These are phyloP conservation scores for Mycosphaerelloides madeirae DNA, from an alignment of 2,329 filamentous ascomycete species.

Conservation along the genomic window DNA sequence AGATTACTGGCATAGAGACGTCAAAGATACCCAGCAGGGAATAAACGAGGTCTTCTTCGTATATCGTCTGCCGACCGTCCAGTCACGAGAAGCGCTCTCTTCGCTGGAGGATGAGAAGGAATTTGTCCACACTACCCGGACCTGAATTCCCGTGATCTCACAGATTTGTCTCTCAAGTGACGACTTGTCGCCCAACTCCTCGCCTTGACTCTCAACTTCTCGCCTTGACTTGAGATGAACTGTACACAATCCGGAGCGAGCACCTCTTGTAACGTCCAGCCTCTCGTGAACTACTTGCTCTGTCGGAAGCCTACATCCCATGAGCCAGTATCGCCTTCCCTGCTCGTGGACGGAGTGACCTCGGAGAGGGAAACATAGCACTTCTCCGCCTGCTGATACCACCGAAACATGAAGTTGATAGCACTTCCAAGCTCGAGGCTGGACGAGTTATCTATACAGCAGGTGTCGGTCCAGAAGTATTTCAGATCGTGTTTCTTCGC, in stretches of 20 bases:
- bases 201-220: no score
- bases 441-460: slow-evolving; percentile 20
- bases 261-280: slow-evolving; percentile 5
- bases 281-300: slow-evolving; percentile 2
- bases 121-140: no score
- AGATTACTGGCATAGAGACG: no score
- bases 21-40: no score
- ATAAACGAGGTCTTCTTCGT: no score
- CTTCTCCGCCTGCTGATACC: slow-evolving; percentile 12
- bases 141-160: no score
- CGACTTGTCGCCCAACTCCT: no score
- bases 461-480: slow-evolving; percentile 18
- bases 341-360: not conserved
- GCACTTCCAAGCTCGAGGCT: slow-evolving; percentile 16
- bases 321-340: not conserved
- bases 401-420: slow-evolving; percentile 20
- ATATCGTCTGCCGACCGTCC: no score
- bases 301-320: not conserved
- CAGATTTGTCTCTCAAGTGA: no score
- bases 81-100: no score
- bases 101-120: no score
- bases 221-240: slow-evolving; percentile 2
- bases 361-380: slow-evolving; percentile 15
- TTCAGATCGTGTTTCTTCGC: not conserved
- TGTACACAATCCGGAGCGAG: not conserved